Evolutionary conservation across 1,284 basidiomycete genomes (phyloP).

Genomic region (Tilletia horrida): DNA sequence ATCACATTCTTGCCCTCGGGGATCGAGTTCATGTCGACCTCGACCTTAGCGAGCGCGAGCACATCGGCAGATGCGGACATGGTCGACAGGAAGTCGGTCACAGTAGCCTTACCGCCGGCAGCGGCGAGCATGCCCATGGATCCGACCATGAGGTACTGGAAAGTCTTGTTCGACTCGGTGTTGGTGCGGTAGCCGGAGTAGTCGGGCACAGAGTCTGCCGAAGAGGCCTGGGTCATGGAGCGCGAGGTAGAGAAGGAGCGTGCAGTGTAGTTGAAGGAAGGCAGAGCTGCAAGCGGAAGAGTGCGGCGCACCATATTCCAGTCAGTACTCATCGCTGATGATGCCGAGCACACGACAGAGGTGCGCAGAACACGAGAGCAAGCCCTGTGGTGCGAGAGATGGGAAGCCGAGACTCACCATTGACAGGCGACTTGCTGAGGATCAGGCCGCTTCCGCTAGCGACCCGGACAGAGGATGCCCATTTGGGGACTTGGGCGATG

Average conservation of each 20-base stretch:
- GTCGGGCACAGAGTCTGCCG: conserved; percentile 70
- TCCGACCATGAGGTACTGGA: conserved; percentile 97
- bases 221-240: conserved; percentile 36
- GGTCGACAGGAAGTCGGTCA: conserved; percentile 89
- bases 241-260: conserved; percentile 50
- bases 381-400: no score
- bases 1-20: conserved; percentile 79
- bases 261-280: conserved; percentile 29
- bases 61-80: conserved; percentile 98
- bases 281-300: conserved; percentile 27
- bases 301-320: no score
- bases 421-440: conserved; percentile 35
- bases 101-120: conserved; percentile 86
- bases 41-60: conserved; percentile 94
- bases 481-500: conserved; percentile 36
- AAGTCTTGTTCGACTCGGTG: conserved; percentile 71
- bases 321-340: background rate
- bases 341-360: no score
- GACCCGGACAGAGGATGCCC: conserved; percentile 29
- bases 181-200: conserved; percentile 75
- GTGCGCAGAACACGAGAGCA: no score
- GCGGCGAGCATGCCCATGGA: conserved; percentile 90
- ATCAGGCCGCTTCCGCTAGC: conserved; percentile 36
- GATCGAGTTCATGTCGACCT: conserved; percentile 84
- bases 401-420: conserved; percentile 33